Evolutionary conservation across 192 early-diverging fungal species (phyloP).

Genomic region (Kickxella alabastrina): DNA sequence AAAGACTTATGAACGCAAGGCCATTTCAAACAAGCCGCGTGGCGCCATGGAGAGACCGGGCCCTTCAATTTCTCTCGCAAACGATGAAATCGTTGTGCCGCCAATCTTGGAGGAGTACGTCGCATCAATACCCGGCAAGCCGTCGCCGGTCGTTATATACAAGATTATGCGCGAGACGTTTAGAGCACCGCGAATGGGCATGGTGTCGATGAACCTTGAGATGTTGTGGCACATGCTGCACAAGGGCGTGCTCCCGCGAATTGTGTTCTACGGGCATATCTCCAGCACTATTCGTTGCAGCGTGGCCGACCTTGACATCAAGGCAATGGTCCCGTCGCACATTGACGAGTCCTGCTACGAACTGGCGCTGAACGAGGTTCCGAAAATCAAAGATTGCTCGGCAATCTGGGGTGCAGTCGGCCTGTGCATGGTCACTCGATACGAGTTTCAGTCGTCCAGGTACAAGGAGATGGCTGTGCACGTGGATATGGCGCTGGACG

Average conservation of each 20-base stretch:
- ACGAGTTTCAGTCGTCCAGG: conserved; percentile 46
- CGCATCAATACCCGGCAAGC: conserved; percentile 20
- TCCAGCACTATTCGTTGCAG: conserved; percentile 39
- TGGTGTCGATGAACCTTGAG: conserved; percentile 45
- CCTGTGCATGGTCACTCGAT: conserved; percentile 37
- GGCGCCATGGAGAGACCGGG: not conserved
- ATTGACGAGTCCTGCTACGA: conserved; percentile 44
- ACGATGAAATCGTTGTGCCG: conserved; percentile 11
- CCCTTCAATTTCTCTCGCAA: not conserved
- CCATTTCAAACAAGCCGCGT: not conserved
- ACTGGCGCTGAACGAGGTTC: conserved; percentile 28
- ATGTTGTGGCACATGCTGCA: conserved; percentile 44
- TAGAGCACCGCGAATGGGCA: conserved; percentile 44
- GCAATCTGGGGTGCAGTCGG: conserved; percentile 39
- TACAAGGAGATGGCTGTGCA: conserved; percentile 41
- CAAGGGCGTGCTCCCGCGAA: conserved; percentile 36
- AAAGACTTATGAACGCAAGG: not conserved
- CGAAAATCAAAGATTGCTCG: conserved; percentile 17
- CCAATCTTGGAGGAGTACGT: conserved; percentile 34
- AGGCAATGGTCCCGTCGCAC: conserved; percentile 29
- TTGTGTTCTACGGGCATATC: conserved; percentile 44
- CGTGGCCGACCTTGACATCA: conserved; percentile 22
- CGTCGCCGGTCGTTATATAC: conserved; percentile 25
- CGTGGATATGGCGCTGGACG: conserved; percentile 28
- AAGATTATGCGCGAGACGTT: conserved; percentile 46